These are phyloP conservation scores for Tuber microsphaerosporum DNA, from an alignment of 495 filamentous ascomycete species.

Conservation along the genomic window DNA sequence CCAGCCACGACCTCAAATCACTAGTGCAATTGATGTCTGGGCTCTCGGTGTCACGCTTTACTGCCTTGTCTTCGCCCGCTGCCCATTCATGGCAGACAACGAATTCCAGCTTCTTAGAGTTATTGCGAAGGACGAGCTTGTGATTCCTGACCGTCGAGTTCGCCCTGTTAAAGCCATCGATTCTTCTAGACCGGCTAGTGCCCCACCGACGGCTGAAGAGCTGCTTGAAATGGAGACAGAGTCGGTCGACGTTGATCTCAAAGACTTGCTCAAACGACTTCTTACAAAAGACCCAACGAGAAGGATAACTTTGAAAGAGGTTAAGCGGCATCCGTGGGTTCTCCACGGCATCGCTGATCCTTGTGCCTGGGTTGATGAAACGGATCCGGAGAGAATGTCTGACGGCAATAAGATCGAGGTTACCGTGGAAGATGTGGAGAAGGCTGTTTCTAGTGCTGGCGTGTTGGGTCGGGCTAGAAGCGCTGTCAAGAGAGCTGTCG, in stretches of 20 bases:
- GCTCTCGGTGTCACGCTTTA: constrained; percentile 93
- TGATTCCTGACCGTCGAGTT: constrained; percentile 73
- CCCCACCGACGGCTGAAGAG: constrained; percentile 43
- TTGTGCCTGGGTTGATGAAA: constrained; percentile 80
- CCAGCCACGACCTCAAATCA: constrained; percentile 51
- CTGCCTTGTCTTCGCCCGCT: constrained; percentile 84
- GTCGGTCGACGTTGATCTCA: constrained; percentile 70
- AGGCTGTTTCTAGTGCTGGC: constrained; percentile 80
- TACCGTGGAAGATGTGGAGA: constrained; percentile 78
- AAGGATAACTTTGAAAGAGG: constrained; percentile 81
- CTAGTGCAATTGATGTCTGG: constrained; percentile 86
- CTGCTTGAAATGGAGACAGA: constrained; percentile 75
- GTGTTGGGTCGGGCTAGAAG: constrained; percentile 70
- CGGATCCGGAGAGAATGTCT: constrained; percentile 72
- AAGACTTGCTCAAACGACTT: constrained; percentile 72
- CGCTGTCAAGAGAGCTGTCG: constrained; percentile 55
- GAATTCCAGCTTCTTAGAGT: constrained; percentile 83
- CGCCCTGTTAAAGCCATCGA: constrained; percentile 46
- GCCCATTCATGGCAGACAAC: constrained; percentile 85
- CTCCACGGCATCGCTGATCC: constrained; percentile 69
- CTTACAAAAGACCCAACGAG: constrained; percentile 81
- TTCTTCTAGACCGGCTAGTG: constrained; percentile 6
- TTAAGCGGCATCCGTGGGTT: constrained; percentile 95
- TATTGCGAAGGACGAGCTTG: constrained; percentile 83
- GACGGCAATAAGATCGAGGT: constrained; percentile 89